These are phyloP conservation scores for Neurospora sp. DNA, from an alignment of 2,329 filamentous ascomycete species.

Conservation along the genomic window DNA sequence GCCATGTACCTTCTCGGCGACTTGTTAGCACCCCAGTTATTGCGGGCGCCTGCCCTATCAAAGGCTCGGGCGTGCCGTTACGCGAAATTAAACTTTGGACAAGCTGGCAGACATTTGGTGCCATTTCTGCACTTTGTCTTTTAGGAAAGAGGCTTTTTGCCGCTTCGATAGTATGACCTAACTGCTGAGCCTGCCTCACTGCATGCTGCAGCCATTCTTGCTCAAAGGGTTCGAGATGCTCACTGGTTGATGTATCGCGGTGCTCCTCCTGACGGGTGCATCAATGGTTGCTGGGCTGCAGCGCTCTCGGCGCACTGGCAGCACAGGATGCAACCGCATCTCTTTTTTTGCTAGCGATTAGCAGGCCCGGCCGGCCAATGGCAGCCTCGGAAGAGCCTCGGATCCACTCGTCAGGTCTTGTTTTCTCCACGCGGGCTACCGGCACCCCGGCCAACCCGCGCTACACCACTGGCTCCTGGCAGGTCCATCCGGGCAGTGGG, in stretches of 20 bases:
- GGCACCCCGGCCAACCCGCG: not conserved
- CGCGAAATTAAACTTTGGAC: not conserved
- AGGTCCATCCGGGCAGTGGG: not conserved
- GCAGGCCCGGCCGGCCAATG: not conserved
- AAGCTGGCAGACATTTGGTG: not conserved
- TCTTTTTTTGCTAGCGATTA: not conserved
- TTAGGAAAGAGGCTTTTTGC: not conserved
- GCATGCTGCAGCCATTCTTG: not conserved
- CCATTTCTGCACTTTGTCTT: not conserved
- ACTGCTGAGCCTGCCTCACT: not conserved
- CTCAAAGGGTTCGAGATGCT: not conserved
- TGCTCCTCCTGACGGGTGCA: not conserved
- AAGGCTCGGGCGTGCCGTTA: not conserved
- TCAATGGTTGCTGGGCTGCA: not conserved
- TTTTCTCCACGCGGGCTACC: not conserved
- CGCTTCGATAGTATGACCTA: not conserved
- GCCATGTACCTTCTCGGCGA: not conserved
- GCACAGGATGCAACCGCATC: not conserved
- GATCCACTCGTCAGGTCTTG: not conserved
- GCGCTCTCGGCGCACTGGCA: not conserved
- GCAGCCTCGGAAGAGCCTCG: not conserved
- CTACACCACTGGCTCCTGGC: not conserved
- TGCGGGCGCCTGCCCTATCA: not conserved
- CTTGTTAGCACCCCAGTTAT: not conserved
- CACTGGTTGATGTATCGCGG: not conserved